Base-by-base conservation (phyloP, 352 stramenopile species). In the Globisporangium middletonii region DNA sequence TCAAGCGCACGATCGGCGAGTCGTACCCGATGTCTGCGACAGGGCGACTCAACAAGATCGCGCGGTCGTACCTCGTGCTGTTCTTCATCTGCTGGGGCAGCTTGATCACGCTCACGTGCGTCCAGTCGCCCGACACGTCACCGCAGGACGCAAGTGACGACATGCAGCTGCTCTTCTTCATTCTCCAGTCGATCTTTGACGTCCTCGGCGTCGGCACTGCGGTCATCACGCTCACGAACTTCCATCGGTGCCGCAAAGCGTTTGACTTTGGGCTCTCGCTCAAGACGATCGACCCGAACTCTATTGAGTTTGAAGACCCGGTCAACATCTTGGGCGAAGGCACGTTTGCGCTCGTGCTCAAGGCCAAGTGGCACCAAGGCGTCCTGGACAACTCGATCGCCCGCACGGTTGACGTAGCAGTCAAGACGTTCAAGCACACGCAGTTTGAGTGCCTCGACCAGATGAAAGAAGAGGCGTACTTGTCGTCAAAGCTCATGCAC, bases 391-490 rank as follows among this genome's bases (percentile, higher is more conserved):
- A 69, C 54, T 69, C 67, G 35, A 60, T 69, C 15, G 65, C 69
- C 3, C 63, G 68, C 16, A 88, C 77, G 1, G 66, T 92, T 5
- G 77, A 87, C 18, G 82, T 92, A 8, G 82, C 82, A 2, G 82
- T 92, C 15, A 92, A 92, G 68, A 89, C 79, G 8, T 92, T 90
- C 66, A 88, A 87, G 57, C 73, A 92, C 53, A 82, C 73, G 4
- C 75, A 88, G 48, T 86, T 89, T 26, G 79, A 89, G 55, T 85
- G 73, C 9, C 61, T 92, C 23, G 81, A 92, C 51, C 73, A 88
- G 51, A 84, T 90, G 59, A 89, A 92, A 53, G 82, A 92, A 53
- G 82, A 92, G 59, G 82, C 82, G 3, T 90, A 92, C 43, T 53
- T 92, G 28, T 86, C 82, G 37, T 92, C 79, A 7, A 86, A 87